Evolutionary conservation across 192 early-diverging fungal genomes (phyloP), one percentile per base, ranked within the genome.

Genomic region (Obelidium mucronatum): DNA sequence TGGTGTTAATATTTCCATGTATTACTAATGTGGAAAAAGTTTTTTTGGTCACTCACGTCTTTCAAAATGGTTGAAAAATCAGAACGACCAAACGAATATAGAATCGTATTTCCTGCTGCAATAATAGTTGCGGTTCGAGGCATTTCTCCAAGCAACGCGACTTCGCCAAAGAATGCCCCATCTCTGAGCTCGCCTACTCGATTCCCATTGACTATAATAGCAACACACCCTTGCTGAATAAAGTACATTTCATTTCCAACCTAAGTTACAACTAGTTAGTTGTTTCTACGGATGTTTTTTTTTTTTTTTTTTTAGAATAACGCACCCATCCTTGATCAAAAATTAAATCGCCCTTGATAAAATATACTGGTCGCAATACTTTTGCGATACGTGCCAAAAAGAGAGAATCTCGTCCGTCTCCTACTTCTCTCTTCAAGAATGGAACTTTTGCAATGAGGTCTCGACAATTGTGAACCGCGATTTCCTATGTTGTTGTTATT

Each of bases 191-290:
- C 77, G 58, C 78, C 83, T 28, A 81, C 76, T 39, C 52, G 40
- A 5, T 78, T 80, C 5, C 78, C 75, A 37, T 80, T 78, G 2
- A 88, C 80, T 22, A 82, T 76, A 53, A 86, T 78, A 17, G 81
- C 80, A 1, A 88, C 81, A n/a, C 53, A 53, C 1, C 86, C 86
- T 56, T 59, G 71, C 17, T 82, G 53, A 39, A 88, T 85, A 72
- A 88, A 88, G 67, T 81, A 88, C 86, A 88, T 88, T 28, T 80
- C 77, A 68, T 85, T 82, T 56, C 86, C 86, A 60, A 77, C 68
- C 82, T 86, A 56, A 33, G 11, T 72, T n/a, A 8, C 26, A 24
- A 30, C 52, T 22, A 24, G 17, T 17, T 69, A 6, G 0, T 0
- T 0, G 31, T 15, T 5, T 35, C 28, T 35, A 0, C 19, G 22